Conservation (phyloP, 2,329 filamentous ascomycete genomes). For the Bipolaris cookei region DNA sequence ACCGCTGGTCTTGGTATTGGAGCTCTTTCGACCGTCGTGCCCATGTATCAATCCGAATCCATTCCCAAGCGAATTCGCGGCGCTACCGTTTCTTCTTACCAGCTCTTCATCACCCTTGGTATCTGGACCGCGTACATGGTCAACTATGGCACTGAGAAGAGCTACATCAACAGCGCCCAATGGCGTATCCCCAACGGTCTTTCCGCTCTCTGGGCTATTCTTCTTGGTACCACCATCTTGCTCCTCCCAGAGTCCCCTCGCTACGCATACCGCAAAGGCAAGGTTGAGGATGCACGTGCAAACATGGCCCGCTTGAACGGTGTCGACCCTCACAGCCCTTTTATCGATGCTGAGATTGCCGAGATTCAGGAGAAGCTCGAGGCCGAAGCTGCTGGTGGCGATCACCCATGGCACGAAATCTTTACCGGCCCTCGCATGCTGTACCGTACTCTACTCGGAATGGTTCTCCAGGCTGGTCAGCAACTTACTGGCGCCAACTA, state of each 20-base stretch:
- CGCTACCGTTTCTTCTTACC: conserved; percentile 67
- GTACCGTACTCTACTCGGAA: conserved; percentile 68
- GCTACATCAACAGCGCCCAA: conserved; percentile 56
- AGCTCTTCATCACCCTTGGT: conserved; percentile 72
- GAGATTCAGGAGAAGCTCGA: conserved; percentile 65
- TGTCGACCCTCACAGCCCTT: conserved; percentile 60
- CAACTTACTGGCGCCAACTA: conserved; percentile 70
- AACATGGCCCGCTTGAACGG: conserved; percentile 64
- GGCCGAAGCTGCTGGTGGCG: conserved; percentile 53
- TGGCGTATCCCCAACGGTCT: conserved; percentile 71
- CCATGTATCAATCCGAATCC: conserved; percentile 71
- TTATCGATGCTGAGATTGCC: conserved; percentile 59
- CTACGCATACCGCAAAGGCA: conserved; percentile 62
- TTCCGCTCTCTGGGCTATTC: conserved; percentile 62
- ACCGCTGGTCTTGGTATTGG: conserved; percentile 71
- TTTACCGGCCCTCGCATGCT: conserved; percentile 71
- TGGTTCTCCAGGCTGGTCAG: conserved; percentile 68
- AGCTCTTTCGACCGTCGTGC: conserved; percentile 63
- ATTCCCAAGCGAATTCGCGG: conserved; percentile 69
- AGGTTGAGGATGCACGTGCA: conserved; percentile 56
- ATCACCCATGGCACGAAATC: conserved; percentile 61
- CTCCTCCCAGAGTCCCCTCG: conserved; percentile 64
- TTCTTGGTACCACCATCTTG: conserved; percentile 61
- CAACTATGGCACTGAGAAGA: conserved; percentile 66
- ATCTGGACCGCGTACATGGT: conserved; percentile 62